A percentile compares a stretch with the other conserved stretches of the same genome.
Conservation (phyloP, 2,329 filamentous ascomycete genomes). For the Trichoderma simmonsii region DNA sequence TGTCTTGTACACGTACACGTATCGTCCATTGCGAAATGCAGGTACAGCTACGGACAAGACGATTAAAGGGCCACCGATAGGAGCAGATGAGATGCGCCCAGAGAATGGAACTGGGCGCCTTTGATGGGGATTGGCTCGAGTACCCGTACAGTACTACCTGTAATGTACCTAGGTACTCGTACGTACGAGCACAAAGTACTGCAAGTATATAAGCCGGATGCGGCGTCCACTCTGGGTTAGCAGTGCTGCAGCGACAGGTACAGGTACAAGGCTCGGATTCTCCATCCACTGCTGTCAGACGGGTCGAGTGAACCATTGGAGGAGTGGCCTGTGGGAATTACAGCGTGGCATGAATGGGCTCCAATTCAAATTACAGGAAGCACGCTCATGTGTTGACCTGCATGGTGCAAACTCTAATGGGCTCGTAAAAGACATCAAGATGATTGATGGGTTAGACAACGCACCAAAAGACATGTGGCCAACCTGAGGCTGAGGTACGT, state of each 20-base stretch:
- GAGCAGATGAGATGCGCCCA: background rate
- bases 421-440: background rate
- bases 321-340: background rate
- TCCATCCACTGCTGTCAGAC: conserved; percentile 5
- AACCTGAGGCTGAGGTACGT: background rate
- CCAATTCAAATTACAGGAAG: conserved; percentile 8
- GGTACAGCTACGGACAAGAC: background rate
- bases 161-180: too few relatives aligned
- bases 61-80: background rate
- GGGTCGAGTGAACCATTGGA: conserved; percentile 5
- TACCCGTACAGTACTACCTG: background rate
- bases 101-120: background rate
- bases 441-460: background rate
- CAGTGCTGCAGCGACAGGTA: background rate
- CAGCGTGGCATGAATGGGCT: background rate
- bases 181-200: background rate
- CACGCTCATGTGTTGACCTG: background rate
- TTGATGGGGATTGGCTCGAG: background rate
- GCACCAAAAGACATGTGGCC: background rate
- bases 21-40: background rate
- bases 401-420: background rate
- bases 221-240: conserved; percentile 3
- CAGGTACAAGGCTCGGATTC: background rate
- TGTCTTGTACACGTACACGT: background rate
- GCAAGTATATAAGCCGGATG: conserved; percentile 2